Percentiles rank a stretch among this genome's conserved stretches.
Conservation (phyloP, 1,139 yeast species). For the Diutina pseudorugosa region DNA sequence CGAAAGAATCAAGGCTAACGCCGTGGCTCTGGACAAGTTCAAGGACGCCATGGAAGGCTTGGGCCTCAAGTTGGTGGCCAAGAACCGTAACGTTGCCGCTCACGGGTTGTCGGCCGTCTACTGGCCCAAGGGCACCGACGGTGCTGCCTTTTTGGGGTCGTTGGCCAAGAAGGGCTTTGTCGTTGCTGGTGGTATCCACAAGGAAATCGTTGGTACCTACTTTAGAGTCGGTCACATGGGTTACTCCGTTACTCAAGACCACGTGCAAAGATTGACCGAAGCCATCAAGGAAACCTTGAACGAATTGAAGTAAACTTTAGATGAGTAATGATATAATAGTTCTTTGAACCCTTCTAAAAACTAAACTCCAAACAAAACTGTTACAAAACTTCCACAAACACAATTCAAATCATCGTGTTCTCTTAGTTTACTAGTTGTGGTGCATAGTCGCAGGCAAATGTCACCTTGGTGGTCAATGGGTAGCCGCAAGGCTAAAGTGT, state of each 20-base stretch:
- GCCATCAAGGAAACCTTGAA: constrained; percentile 26
- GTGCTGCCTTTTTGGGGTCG: constrained; percentile 43
- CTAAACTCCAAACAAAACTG: no score
- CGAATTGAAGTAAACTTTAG: constrained; percentile 11
- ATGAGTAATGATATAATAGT: not conserved
- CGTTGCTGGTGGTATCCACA: constrained; percentile 87
- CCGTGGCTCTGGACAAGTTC: constrained; percentile 48
- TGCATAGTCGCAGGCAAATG: no score
- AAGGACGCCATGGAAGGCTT: constrained; percentile 42
- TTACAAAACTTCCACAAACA: no score
- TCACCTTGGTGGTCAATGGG: no score
- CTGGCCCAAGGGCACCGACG: constrained; percentile 66
- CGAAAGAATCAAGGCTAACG: constrained; percentile 53
- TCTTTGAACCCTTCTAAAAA: no score
- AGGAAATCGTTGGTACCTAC: constrained; percentile 67
- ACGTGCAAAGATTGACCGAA: constrained; percentile 22
- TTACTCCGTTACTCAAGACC: constrained; percentile 31
- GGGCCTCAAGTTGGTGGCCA: constrained; percentile 64
- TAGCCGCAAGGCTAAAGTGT: no score
- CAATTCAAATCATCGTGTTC: no score
- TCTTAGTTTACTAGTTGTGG: no score
- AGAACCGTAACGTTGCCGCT: constrained; percentile 52
- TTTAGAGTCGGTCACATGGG: constrained; percentile 98
- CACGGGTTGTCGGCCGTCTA: constrained; percentile 83
- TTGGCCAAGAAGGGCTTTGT: constrained; percentile 61